Conservation (phyloP, 2,329 filamentous ascomycete species). For the Graphilbum fragrans region DNA sequence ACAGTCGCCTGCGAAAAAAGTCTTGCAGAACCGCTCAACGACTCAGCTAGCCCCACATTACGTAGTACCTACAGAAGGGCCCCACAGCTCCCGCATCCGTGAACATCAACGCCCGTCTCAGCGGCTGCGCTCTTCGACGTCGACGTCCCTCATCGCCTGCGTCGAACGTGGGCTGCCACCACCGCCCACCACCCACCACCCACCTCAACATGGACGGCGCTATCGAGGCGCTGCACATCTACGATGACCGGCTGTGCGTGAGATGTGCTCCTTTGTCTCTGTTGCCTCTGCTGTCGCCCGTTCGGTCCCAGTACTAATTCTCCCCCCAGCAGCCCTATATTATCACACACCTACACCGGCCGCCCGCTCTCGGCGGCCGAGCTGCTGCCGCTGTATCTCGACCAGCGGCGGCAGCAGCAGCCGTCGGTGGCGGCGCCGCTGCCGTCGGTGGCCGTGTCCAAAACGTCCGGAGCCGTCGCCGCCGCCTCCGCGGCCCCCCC, state of each 20-base stretch:
- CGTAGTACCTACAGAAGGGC: too few species aligned
- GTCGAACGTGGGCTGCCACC: too few species aligned
- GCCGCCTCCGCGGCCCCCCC: constrained; percentile 50
- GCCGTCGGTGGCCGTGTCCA: too few species aligned
- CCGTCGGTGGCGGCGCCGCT: background rate
- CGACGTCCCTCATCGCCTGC: background rate
- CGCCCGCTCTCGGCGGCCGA: constrained; percentile 65
- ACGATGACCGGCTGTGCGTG: constrained; percentile 81
- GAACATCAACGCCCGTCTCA: too few species aligned
- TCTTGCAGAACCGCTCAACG: too few species aligned
- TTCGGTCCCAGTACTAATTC: background rate
- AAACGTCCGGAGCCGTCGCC: background rate
- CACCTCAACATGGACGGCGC: constrained; percentile 57
- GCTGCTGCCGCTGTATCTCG: constrained; percentile 76
- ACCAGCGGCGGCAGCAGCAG: constrained; percentile 40
- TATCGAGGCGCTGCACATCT: constrained; percentile 94
- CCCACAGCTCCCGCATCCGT: too few species aligned
- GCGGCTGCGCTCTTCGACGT: too few species aligned
- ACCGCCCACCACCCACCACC: constrained; percentile 5
- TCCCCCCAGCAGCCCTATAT: constrained; percentile 56
- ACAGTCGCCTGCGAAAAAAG: background rate
- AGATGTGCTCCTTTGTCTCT: background rate
- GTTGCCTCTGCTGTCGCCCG: background rate
- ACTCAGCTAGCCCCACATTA: too few species aligned
- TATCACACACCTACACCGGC: constrained; percentile 80